Percentiles rank a stretch among this genome's conserved stretches.
phyloP scores from a whole-genome alignment of 2,329 filamentous ascomycete genomes.

The Xylaria sp. region DNA sequence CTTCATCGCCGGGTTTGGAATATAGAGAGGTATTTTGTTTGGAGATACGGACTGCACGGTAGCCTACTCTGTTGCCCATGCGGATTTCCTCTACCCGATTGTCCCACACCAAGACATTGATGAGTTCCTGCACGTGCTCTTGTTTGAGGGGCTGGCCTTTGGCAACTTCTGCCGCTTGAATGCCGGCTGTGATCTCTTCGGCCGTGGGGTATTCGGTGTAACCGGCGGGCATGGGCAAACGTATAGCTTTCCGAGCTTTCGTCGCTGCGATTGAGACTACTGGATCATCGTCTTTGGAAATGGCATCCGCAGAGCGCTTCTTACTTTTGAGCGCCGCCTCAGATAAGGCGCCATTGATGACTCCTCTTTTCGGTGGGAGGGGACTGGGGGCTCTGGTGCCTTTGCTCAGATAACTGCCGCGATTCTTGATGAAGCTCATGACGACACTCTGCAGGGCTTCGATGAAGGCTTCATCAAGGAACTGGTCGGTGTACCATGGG shows the following conservation, averaged over 20 bases:
- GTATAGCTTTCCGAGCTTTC: slow-evolving; percentile 33
- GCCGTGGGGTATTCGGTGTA: slow-evolving; percentile 78
- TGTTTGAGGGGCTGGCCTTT: slow-evolving; percentile 66
- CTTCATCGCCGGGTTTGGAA: slow-evolving; percentile 27
- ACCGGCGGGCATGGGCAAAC: slow-evolving; percentile 55
- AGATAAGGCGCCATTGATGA: slow-evolving; percentile 45
- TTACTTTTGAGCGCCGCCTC: slow-evolving; percentile 38
- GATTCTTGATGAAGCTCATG: slow-evolving; percentile 31
- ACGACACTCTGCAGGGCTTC: slow-evolving; percentile 57
- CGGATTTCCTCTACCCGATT: slow-evolving; percentile 67
- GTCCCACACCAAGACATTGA: slow-evolving; percentile 86
- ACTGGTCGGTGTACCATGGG: slow-evolving; percentile 88
- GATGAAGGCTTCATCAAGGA: slow-evolving; percentile 85
- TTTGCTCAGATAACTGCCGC: slow-evolving; percentile 34
- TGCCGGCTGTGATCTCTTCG: slow-evolving; percentile 66
- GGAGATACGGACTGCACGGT: slow-evolving; percentile 47
- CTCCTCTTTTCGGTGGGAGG: slow-evolving; percentile 52
- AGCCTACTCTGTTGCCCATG: slow-evolving; percentile 46
- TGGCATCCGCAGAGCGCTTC: slow-evolving; percentile 48
- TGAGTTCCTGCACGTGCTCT: slow-evolving; percentile 74
- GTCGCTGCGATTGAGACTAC: slow-evolving; percentile 17
- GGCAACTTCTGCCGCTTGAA: slow-evolving; percentile 64
- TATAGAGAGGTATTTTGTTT: slow-evolving; percentile 34
- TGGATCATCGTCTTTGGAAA: slow-evolving; percentile 36
- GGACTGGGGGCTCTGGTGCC: slow-evolving; percentile 29